These are phyloP conservation scores for Colletotrichum sansevieriae DNA, from an alignment of 2,329 filamentous ascomycete genomes.

Conservation along the genomic window DNA sequence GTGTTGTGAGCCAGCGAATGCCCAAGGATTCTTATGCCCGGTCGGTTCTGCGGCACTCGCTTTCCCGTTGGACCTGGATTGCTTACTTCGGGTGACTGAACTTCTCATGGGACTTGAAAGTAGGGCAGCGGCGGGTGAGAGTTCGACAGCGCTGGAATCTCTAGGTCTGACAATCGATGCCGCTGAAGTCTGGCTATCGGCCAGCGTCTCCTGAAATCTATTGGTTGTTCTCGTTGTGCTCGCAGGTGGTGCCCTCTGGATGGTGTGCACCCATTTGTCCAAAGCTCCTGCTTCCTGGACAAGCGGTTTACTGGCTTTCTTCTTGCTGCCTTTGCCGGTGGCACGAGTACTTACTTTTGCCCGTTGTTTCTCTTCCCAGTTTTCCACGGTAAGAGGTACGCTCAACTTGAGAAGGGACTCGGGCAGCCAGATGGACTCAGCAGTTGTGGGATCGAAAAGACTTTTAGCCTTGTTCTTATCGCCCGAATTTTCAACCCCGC, in stretches of 20 bases:
- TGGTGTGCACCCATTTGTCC: slow-evolving; percentile 57
- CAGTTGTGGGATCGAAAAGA: slow-evolving; percentile 73
- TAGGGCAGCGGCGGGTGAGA: slow-evolving; percentile 1
- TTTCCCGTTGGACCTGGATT: slow-evolving; percentile 46
- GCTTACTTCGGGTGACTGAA: slow-evolving; percentile 49
- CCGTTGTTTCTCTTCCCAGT: slow-evolving; percentile 47
- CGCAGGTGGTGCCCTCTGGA: slow-evolving; percentile 49
- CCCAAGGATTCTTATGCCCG: slow-evolving; percentile 51
- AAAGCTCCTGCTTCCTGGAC: slow-evolving; percentile 49
- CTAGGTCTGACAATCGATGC: neutral
- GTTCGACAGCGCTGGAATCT: neutral
- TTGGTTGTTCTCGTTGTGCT: slow-evolving; percentile 3
- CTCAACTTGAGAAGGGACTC: slow-evolving; percentile 48
- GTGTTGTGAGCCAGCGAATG: slow-evolving; percentile 58
- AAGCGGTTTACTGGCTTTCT: slow-evolving; percentile 44
- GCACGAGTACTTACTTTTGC: slow-evolving; percentile 45
- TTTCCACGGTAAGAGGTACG: slow-evolving; percentile 41
- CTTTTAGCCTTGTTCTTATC: slow-evolving; percentile 48
- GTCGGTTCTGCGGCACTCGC: slow-evolving; percentile 44
- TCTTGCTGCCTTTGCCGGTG: slow-evolving; percentile 43
- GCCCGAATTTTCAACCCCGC: slow-evolving; percentile 43
- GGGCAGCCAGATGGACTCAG: slow-evolving; percentile 62
- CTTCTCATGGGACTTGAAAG: slow-evolving; percentile 14
- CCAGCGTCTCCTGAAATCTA: neutral
- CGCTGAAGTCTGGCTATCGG: neutral